Evolutionary conservation across 73 alveolate genomes (phyloP).

Genomic region (Blepharisma japonicum): DNA sequence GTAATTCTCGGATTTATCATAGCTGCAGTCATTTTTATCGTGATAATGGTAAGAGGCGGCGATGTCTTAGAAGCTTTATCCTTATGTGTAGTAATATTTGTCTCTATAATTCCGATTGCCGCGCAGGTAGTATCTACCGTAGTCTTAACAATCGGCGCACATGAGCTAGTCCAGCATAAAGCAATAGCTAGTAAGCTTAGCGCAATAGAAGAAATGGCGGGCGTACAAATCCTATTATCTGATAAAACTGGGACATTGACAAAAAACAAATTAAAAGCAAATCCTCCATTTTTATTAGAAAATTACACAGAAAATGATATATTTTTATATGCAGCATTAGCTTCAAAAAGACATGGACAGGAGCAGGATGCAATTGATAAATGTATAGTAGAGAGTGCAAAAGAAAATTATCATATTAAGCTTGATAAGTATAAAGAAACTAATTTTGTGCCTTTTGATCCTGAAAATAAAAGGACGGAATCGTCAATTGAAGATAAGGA

Average conservation of each 20-base stretch:
- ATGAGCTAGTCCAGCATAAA: conserved; percentile 40
- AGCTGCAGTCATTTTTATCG: no score
- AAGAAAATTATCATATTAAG: background rate
- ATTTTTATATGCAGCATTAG: background rate
- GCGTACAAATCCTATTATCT: conserved; percentile 70
- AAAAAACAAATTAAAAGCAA: conserved; percentile 44
- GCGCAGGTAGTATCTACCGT: conserved; percentile 22
- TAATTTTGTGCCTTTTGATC: background rate
- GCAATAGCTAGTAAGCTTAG: conserved; percentile 73
- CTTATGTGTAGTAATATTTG: background rate
- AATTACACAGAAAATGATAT: background rate
- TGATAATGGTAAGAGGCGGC: no score
- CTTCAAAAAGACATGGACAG: background rate
- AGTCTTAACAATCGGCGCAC: conserved; percentile 47
- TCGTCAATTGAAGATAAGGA: background rate
- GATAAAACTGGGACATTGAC: conserved; percentile 83
- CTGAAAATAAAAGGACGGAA: background rate
- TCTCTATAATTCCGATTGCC: background rate
- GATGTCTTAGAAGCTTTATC: no score
- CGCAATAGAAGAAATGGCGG: conserved; percentile 74
- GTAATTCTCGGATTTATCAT: no score
- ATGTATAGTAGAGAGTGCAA: no score
- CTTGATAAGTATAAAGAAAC: background rate
- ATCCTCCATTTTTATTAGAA: background rate
- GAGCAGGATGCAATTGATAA: background rate